Base-by-base conservation (phyloP, 805 yeast genomes). In the Kuraishia borneana region DNA sequence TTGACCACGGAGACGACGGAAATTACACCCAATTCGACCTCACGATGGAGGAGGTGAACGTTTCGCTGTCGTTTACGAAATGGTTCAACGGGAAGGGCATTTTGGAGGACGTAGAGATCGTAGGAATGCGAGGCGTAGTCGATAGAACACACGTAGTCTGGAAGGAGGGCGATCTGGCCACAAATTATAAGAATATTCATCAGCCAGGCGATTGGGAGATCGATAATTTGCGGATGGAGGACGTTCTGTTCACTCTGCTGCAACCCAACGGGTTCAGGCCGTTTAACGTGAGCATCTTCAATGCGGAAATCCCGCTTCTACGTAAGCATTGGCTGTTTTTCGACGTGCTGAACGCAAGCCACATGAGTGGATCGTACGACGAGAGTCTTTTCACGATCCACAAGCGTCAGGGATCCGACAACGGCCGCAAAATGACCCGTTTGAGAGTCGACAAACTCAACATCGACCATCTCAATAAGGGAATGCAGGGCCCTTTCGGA, bases 11-110 rank as follows among this genome's bases (percentile, higher is more conserved):
- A 36, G 95, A 82, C 45, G 95, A 87, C 51, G 97, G 96, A 1
- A 92, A 92, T 56, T 92, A 88, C 56, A 89, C 98, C 0, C 98
- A 92, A 53, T 92, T 80, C 53, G 98, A 92, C 54, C 54, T 92
- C 26, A 83, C 94, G 0, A 81, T 92, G 12, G 95, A 89, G 39
- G 82, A 81, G 43, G 78, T 88, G 9, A 77, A 79, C 35, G 71
- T 92, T 1, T 76, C 94, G 1, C 58, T 92, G 13, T 82, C 94
- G 9, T 73, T 92, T 43, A 64, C 72, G 34, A 84, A 85, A 47
- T 92, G 96, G 94, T 60, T 92, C 34, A 79, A 83, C 45, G 97
- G 97, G 0, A 69, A 69, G 35, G 98, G 99, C 0, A 79, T 92
- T 13, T 58, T 92, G 14, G 79, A 83, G 40, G 87, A 76, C 32